A percentile compares a stretch with the other conserved stretches of the same genome.
Evolutionary conservation across 2,329 filamentous ascomycete species (phyloP).

Genomic region (Fusarium armeniacum): DNA sequence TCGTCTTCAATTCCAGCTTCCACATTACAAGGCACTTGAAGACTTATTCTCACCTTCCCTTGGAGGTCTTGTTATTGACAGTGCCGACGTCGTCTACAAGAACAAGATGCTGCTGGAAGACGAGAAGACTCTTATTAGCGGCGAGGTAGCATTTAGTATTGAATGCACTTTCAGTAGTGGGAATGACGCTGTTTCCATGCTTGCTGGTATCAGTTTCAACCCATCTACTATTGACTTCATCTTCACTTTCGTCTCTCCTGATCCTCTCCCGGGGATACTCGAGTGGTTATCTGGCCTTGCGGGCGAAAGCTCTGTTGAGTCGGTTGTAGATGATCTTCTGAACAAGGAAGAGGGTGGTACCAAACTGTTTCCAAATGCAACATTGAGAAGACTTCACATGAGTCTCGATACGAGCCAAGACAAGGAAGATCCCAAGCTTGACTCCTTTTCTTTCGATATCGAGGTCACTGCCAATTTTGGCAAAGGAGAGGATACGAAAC

Average conservation of each 20-base stretch:
- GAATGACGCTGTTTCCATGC: background rate
- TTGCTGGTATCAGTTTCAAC: slow-evolving; percentile 3
- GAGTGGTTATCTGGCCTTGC: slow-evolving; percentile 1
- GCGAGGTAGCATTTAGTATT: background rate
- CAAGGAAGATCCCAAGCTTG: slow-evolving; percentile 3
- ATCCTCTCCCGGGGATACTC: background rate
- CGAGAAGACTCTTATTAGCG: background rate
- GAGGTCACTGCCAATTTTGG: slow-evolving; percentile 10
- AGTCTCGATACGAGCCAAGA: background rate
- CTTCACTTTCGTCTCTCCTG: slow-evolving; percentile 7
- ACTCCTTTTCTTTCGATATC: background rate
- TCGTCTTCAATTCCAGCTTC: slow-evolving; percentile 4
- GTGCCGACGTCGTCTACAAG: slow-evolving; percentile 2
- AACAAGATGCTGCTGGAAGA: slow-evolving; percentile 1
- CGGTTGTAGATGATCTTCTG: background rate
- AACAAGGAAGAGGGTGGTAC: slow-evolving; percentile 1
- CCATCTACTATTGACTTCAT: background rate
- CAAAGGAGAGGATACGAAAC: background rate
- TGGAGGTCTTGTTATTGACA: background rate
- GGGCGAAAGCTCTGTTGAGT: background rate
- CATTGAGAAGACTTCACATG: background rate
- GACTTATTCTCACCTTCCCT: background rate
- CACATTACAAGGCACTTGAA: background rate
- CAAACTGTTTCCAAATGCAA: background rate
- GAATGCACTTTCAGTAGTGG: background rate